Evolutionary conservation across 768 basidiomycete genomes (phyloP).

Genomic region (Boletus fagicola): DNA sequence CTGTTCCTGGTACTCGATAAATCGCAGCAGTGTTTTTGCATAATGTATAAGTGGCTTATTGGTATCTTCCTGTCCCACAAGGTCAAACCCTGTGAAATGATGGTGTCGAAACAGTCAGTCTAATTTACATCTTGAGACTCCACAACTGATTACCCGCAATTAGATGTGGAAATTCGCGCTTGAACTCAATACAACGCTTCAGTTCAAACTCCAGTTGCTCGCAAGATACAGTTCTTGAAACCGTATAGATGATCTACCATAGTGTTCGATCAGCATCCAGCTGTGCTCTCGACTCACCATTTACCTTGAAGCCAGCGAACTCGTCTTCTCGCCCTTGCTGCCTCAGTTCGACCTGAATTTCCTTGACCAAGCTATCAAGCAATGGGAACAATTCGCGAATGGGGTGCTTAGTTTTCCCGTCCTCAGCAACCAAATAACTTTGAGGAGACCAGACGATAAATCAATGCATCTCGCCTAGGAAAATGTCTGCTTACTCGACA

Average conservation of each 20-base stretch:
- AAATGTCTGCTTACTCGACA: constrained; percentile 28
- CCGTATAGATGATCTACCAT: constrained; percentile 43
- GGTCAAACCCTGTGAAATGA: constrained; percentile 41
- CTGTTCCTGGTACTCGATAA: constrained; percentile 35
- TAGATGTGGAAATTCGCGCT: constrained; percentile 45
- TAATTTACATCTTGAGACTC: no score
- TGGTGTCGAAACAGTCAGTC: background rate
- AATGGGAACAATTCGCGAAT: constrained; percentile 37
- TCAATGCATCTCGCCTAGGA: background rate
- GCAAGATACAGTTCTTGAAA: constrained; percentile 34
- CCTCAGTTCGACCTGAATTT: constrained; percentile 35
- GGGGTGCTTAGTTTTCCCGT: constrained; percentile 38
- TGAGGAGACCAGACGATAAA: background rate
- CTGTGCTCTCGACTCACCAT: background rate
- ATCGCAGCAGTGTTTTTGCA: constrained; percentile 37
- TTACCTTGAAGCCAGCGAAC: constrained; percentile 43
- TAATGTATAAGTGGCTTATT: constrained; percentile 40
- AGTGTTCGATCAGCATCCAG: background rate
- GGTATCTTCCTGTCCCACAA: constrained; percentile 48
- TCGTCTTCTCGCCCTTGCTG: constrained; percentile 39
- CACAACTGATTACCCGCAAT: constrained; percentile 36
- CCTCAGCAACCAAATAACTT: constrained; percentile 42
- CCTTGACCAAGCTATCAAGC: constrained; percentile 35
- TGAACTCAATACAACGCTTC: constrained; percentile 44
- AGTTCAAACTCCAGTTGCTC: constrained; percentile 42